Conservation (phyloP, 768 basidiomycete species). For the Tremella fuciformis region DNA sequence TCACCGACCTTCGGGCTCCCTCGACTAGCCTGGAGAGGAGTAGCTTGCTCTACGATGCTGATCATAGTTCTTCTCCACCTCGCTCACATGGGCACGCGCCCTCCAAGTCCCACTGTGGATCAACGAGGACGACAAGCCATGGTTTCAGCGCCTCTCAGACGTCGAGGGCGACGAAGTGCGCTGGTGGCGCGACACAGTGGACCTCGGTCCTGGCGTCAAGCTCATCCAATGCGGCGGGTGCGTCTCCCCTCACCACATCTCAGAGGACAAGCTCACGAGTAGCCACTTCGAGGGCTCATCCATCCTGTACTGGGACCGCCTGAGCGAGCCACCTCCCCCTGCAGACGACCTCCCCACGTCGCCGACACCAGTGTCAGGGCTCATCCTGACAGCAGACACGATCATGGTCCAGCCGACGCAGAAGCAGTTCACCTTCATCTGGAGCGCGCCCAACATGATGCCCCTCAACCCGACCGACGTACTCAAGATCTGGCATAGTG, state of each 20-base stretch:
- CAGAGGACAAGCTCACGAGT: background rate
- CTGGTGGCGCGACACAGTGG: conserved; percentile 35
- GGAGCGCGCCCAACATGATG: conserved; percentile 51
- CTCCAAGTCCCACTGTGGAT: conserved; percentile 44
- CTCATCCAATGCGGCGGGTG: conserved; percentile 51
- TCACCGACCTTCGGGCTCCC: background rate
- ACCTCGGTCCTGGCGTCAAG: conserved; percentile 31
- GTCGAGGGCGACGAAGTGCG: conserved; percentile 29
- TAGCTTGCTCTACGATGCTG: background rate
- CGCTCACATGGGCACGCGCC: conserved; percentile 45
- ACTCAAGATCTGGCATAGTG: conserved; percentile 19
- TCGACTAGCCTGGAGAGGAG: background rate
- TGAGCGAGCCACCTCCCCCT: conserved; percentile 32
- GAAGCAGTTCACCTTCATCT: conserved; percentile 45
- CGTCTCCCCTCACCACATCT: conserved; percentile 12
- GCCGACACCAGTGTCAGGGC: conserved; percentile 39
- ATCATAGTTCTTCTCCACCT: conserved; percentile 48
- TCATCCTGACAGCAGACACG: conserved; percentile 48
- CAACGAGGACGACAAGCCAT: conserved; percentile 38
- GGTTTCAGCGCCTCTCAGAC: conserved; percentile 43
- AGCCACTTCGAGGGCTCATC: conserved; percentile 49
- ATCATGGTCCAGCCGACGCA: conserved; percentile 50
- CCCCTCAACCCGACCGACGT: conserved; percentile 41
- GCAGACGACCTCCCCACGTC: conserved; percentile 26
- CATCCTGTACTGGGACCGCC: conserved; percentile 48